These are phyloP conservation scores for Dothiorella sarmentorum DNA, from an alignment of 2,329 filamentous ascomycete genomes.

Conservation along the genomic window DNA sequence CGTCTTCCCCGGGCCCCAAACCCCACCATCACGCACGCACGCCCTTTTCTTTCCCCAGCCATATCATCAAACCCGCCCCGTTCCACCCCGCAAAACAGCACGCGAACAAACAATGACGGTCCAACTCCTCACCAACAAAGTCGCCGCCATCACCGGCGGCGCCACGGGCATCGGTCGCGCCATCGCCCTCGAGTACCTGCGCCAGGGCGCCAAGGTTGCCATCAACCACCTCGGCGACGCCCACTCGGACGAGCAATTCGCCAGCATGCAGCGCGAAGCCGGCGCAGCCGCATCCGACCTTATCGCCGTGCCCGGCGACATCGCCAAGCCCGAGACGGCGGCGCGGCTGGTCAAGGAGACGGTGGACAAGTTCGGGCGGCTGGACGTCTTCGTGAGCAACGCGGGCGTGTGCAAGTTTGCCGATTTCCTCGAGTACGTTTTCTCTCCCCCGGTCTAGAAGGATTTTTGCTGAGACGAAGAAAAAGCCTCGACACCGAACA, in stretches of 20 bases:
- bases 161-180: conserved; percentile 84
- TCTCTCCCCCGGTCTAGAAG: not conserved
- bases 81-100: not conserved
- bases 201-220: conserved; percentile 73
- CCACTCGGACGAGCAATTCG: conserved; percentile 47
- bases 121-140: conserved; percentile 65
- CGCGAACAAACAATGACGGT: not conserved
- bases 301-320: conserved; percentile 71
- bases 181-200: conserved; percentile 74
- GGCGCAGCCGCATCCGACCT: conserved; percentile 35
- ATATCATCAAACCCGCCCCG: not conserved
- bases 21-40: not conserved
- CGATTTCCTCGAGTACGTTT: conserved; percentile 67
- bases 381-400: conserved; percentile 77
- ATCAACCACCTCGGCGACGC: conserved; percentile 71
- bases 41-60: too few species aligned
- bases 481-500: conserved; percentile 63
- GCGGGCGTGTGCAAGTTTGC: conserved; percentile 86
- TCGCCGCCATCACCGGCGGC: conserved; percentile 81
- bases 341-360: conserved; percentile 63
- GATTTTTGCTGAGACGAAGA: not conserved
- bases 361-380: conserved; percentile 55
- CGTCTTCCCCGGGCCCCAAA: not conserved
- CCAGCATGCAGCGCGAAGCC: conserved; percentile 47
- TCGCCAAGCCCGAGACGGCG: conserved; percentile 70